phyloP scores from a whole-genome alignment of 2,329 filamentous ascomycete species.

The Penicillium crustosum region DNA sequence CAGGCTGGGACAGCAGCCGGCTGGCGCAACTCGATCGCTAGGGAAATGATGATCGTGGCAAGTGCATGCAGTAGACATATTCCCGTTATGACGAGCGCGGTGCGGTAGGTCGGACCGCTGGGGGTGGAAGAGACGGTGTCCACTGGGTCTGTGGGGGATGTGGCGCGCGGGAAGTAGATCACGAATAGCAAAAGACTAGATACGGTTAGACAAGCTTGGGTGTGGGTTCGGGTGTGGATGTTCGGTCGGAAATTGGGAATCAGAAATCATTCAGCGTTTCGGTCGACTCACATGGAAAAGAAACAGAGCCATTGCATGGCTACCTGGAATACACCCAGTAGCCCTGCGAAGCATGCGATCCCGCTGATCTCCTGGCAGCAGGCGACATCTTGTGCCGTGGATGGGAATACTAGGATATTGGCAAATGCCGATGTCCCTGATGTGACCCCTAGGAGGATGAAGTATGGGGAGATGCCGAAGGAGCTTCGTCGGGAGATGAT shows the following conservation, averaged over 20 bases:
- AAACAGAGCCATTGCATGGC: conserved; percentile 92
- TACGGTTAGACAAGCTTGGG: neutral
- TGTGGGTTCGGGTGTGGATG: neutral
- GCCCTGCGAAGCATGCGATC: conserved; percentile 78
- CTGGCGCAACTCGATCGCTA: conserved; percentile 63
- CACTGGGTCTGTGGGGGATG: conserved; percentile 49
- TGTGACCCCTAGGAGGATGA: conserved; percentile 88
- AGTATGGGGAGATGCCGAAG: conserved; percentile 93
- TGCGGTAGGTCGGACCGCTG: conserved; percentile 68
- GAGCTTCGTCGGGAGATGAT: conserved; percentile 84
- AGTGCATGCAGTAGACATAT: conserved; percentile 74
- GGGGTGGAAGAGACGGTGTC: conserved; percentile 36
- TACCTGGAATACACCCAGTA: conserved; percentile 88
- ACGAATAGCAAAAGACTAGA: conserved; percentile 85
- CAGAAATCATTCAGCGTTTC: neutral
- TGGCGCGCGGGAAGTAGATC: conserved; percentile 78
- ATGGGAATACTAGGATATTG: conserved; percentile 86
- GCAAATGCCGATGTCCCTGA: conserved; percentile 85
- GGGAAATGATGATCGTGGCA: conserved; percentile 62
- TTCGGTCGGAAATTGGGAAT: neutral
- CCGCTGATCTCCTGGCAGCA: conserved; percentile 82
- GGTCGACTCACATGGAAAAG: conserved; percentile 71
- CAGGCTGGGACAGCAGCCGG: conserved; percentile 68
- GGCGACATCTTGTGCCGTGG: conserved; percentile 75
- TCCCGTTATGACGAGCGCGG: conserved; percentile 72